Evolutionary conservation across 2,329 filamentous ascomycete species (phyloP).

Genomic region (Annulohypoxylon truncatum): DNA sequence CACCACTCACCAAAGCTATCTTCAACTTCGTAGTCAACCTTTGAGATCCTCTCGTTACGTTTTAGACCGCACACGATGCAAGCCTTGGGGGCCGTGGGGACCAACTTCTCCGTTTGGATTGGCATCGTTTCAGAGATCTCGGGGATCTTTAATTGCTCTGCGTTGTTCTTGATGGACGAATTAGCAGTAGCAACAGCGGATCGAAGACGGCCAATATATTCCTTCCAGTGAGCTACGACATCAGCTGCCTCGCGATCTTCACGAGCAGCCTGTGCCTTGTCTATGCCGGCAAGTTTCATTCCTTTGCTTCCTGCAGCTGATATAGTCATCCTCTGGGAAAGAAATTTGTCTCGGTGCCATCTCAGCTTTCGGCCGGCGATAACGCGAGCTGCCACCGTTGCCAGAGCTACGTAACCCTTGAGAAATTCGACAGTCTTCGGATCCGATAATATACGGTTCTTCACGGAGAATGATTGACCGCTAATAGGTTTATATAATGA

Average conservation of each 20-base stretch:
- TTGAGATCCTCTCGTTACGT: constrained; percentile 83
- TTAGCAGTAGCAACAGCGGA: constrained; percentile 77
- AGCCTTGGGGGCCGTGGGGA: constrained; percentile 76
- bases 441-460: constrained; percentile 72
- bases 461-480: constrained; percentile 66
- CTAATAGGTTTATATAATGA: constrained; percentile 74
- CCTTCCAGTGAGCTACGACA: constrained; percentile 78
- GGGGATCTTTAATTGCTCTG: constrained; percentile 66
- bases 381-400: constrained; percentile 78
- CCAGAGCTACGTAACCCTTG: constrained; percentile 70
- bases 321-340: constrained; percentile 90
- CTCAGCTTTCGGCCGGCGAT: constrained; percentile 86
- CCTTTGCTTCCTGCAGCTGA: constrained; percentile 80
- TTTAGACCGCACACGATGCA: constrained; percentile 91
- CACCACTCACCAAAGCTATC: constrained; percentile 98
- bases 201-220: constrained; percentile 78
- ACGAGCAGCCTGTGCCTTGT: constrained; percentile 82
- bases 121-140: constrained; percentile 77
- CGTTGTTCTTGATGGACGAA: constrained; percentile 52
- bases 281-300: constrained; percentile 91
- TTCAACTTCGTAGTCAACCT: constrained; percentile 80
- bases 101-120: constrained; percentile 77
- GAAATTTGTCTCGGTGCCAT: constrained; percentile 89
- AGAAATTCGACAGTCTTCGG: constrained; percentile 72
- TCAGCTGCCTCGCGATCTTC: constrained; percentile 89